Base-by-base conservation (phyloP, 768 basidiomycete genomes). In the Boletus sp. region DNA sequence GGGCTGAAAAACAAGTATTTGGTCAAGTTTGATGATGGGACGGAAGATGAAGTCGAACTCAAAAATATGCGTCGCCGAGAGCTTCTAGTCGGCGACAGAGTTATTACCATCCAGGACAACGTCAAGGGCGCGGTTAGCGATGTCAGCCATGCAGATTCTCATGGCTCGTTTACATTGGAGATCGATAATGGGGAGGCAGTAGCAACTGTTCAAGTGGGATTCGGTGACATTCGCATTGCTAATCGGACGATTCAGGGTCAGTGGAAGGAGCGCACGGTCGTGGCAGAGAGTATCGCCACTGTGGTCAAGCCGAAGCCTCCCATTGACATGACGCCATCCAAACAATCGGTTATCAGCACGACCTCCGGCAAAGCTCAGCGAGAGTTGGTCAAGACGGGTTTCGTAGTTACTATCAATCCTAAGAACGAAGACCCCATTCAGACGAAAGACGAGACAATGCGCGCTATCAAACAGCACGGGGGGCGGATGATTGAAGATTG, bases 11-110 rank as follows among this genome's bases (percentile, higher is more conserved):
- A 62, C 32, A 66, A 57, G 38, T 86, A 82, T 66, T 47, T 62
- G 27, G 67, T 93, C 60, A 70, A 72, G n/a, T 93, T 90, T 64
- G 89, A 91, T 61, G 90, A 92, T 63, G 70, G 64, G 3, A 78
- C 77, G 2, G 67, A 77, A 19, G 78, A 72, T 19, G 64, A 64
- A 2, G 74, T 90, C 35, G 75, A 73, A 29, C 58, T 82, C 15
- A 74, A 77, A 23, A 74, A 83, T 35, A 74, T 92, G 64, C 82
- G 89, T 30, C 64, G 63, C 7, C 77, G 76, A 60, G 72, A 78
- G 33, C 68, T 88, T 30, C 68, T 67, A 29, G 65, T 72, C 7
- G 85, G 82, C 9, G 90, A 92, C 62, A 71, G 79, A 48, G 81
- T 88, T 32, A 70, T 81, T 37, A 40, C 77, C 37, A 62, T 59